Base-by-base conservation (phyloP, 495 filamentous ascomycete species). In the Hyaloscypha variabilis region DNA sequence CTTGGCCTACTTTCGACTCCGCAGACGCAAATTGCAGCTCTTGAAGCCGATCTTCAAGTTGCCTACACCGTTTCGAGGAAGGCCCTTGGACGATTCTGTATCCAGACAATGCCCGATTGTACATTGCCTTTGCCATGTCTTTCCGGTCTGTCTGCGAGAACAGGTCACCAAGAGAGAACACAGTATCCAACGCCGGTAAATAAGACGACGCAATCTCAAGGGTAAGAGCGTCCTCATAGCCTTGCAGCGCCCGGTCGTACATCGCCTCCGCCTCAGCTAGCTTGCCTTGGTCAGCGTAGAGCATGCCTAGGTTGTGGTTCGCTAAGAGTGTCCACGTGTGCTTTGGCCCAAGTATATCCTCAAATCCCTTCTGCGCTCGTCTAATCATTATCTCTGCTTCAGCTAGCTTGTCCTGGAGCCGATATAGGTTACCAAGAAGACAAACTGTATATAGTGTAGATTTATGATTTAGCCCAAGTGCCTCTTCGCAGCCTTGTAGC, bases 381-480 rank as follows among this genome's bases (percentile, higher is more conserved):
- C 65, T 34, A 51, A 73, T 73, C 66, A 73, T 75, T 63, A 71
- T 34, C 65, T 76, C 29, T 10, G 26, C 54, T 6, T 58, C 19
- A 21, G 54, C 29, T 2, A 49, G 58, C 70, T 13, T 72, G 74
- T 25, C 62, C 54, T 73, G 71, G 63, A 58, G 24, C 1, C 67
- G 11, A 69, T 51, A 26, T n/a, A 54, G 51, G 1, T 0, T 0
- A 51, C 71, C 71, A 10, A 72, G 59, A 31, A 68, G 68, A 61
- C 62, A 50, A 17, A 70, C 64, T 55, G 69, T 68, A 24, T 62
- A 17, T 10, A 79, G 76, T 53, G 76, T 81, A 39, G 69, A 70
- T 65, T 63, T 68, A 61, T 80, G 75, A 60, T 80, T 68, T 29
- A 64, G 72, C 55, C 77, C 76, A n/a, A 72, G 64, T 55, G 51